Conservation (phyloP, 208 protist genomes). For the Blechomonas ayalai region DNA sequence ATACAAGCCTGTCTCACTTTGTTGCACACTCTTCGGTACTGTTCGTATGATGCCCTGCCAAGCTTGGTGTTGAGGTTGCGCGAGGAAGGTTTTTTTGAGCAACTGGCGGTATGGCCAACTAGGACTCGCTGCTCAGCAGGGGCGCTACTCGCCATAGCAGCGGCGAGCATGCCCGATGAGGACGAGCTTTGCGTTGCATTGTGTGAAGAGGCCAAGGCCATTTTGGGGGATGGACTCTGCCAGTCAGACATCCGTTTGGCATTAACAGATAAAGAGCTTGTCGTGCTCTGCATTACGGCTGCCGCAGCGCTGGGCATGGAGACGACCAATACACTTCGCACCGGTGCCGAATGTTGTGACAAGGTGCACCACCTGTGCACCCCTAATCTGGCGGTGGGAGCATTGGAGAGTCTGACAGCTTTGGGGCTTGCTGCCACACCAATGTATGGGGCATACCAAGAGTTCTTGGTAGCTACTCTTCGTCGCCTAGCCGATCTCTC, state of each 20-base stretch:
- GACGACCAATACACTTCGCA: too few relatives aligned
- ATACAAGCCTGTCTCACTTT: conserved; percentile 1
- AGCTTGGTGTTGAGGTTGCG: conserved; percentile 11
- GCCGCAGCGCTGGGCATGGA: conserved; percentile 15
- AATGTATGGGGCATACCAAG: conserved; percentile 13
- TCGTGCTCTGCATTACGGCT: conserved; percentile 17
- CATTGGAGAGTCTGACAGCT: conserved; percentile 31
- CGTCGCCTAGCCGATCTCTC: too few relatives aligned
- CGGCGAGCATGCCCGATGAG: conserved; percentile 3
- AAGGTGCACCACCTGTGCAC: conserved; percentile 31
- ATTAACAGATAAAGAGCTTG: conserved; percentile 9
- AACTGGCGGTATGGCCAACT: background rate
- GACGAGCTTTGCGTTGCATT: background rate
- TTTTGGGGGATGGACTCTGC: too few relatives aligned
- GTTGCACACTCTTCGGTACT: background rate
- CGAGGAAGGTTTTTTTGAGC: conserved; percentile 3
- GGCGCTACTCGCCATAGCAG: conserved; percentile 21
- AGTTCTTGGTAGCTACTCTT: conserved; percentile 6
- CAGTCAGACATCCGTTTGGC: too few relatives aligned
- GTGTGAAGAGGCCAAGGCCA: conserved; percentile 3
- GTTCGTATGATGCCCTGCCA: conserved; percentile 17
- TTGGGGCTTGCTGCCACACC: conserved; percentile 7
- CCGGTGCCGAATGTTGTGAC: conserved; percentile 1
- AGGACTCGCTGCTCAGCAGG: conserved; percentile 3
- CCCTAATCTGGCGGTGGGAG: conserved; percentile 21